Evolutionary conservation across 1,139 yeast species (phyloP), one percentile per base, ranked within the genome.

Genomic region (Candida tropicalis): DNA sequence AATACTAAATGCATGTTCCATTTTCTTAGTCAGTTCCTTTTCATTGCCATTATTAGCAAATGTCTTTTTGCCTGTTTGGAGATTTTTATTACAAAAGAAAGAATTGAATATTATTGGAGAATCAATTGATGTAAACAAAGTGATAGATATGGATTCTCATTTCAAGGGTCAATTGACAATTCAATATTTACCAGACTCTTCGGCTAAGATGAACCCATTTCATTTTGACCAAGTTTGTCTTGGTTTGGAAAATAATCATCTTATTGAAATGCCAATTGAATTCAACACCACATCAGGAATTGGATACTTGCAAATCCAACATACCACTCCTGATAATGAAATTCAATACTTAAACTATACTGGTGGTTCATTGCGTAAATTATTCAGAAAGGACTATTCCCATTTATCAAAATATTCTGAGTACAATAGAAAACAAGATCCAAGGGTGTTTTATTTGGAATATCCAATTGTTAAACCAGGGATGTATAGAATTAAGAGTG

Each of bases 171-270:
- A 81, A 44, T 87, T 87, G 57, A 87, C 93, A 2, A 85, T 93
- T 52, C 87, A 91, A 54, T 87, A 87, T 52, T 69, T 95, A 34
- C 99, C 99, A 0, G 98, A 93, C 59, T 87, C 96, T 34, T 84
- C 95, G 0, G 97, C 95, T 2, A 72, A 75, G 54, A 70, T 95
- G 58, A 89, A 91, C 52, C 97, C 97, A 1, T 79, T 82, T 52
- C 79, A 75, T 37, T 79, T 77, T 32, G 75, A 80, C 22, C 56
- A 57, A 11, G 75, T 74, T 46, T 91, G 98, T 62, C 60, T 89
- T 38, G 81, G 81, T 38, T 39, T 49, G 2, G 54, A 48, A 1
- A 48, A 53, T 3, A 50, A 48, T 31, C 40, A 51, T 13, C 43
- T 54, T 1, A 48, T 72, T 22, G 62, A 73, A 25, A 73, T 91